Base-by-base conservation (phyloP, 257 asterid species). In the Solanum phureja region DNA sequence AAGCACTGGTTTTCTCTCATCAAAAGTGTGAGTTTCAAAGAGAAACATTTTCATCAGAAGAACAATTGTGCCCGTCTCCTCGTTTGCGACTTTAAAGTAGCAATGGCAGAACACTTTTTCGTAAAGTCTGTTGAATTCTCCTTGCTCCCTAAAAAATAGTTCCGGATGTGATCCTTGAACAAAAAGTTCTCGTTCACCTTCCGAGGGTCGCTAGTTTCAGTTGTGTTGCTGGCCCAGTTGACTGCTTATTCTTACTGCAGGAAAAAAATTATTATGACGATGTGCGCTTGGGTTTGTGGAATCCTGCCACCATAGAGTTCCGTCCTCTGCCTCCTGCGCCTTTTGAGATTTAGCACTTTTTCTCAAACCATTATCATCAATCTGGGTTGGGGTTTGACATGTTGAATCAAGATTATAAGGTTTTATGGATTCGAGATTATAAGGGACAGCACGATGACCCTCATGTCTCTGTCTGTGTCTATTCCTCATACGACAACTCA, bases 1-100 rank as follows among this genome's bases (percentile, higher is more conserved):
- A 91, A 89, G 75, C 87, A 66, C 9, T 92, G 91, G 92, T 89
- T 66, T n/a, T 4, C 86, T 84, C 90, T 92, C 88, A 91, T 92
- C 68, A 87, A 35, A 60, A 91, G 88, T 74, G 44, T 83, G 4
- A 68, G 87, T 71, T 90, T 91, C 60, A 46, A 86, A 33, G 66
- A 88, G 34, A 88, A 58, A 1, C 94, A 91, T 82, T 90, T 85
- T 38, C 40, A 3, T 87, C 88, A 85, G 40, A 87, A 83, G 79
- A 86, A 83, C 89, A 89, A 90, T 82, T 52, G 10, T 19, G 93
- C 83, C 83, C 69, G 71, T 52, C 69, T 92, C n/a, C 34, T 33
- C 4, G 0, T 33, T 33, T 33, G 34, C 91, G 11, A 42, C 49
- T 42, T 42, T 3, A 42, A 2, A 10, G 4, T 42, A 42, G 13